Evolutionary conservation across 1,139 yeast species (phyloP), one percentile per base, ranked within the genome.

Genomic region (Suhomyces bokatorum): DNA sequence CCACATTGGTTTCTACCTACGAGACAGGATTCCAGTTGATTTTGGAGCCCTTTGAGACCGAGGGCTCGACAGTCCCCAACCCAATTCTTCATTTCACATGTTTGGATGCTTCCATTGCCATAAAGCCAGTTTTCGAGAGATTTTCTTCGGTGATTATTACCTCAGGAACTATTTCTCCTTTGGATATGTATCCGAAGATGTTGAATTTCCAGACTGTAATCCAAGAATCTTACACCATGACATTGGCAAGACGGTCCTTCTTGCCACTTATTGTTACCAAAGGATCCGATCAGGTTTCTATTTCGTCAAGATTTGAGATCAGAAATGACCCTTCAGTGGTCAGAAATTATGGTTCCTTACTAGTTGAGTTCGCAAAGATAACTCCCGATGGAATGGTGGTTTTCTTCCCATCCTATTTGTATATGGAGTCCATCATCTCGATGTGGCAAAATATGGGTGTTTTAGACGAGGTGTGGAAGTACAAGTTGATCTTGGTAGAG

Each of bases 401-500:
- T 40, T 93, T 93, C 71, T 93, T 93, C 69, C 99, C 99, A 0
- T 87, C 97, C 0, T 93, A 93, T 71, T 73, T 93, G 35, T 95
- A 93, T 63, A 93, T 93, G 99, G 99, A 93, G 64, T 87, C 96
- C 56, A 93, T 93, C 58, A 93, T 91, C 39, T 87, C 97, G 2
- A 91, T 89, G 87, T 93, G 99, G 99, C 99, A 93, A 66, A 83
- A 83, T 17, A 93, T 93, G 97, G 98, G 99, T 40, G 93, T 93
- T 34, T 69, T 93, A 54, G 99, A 93, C 64, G 98, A 95, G 63
- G 98, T 95, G 11, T 95, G 99, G 99, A 91, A 93, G 64, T 90
- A 93, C 63, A 93, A 93, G 62, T 75, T 93, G 53, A 91, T 93
- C 54, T 70, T 93, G 36, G 98, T 95, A n/a, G 99, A 93, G 65